A percentile compares a stretch with the other conserved stretches of the same genome.
Evolutionary conservation across 2,329 filamentous ascomycete genomes (phyloP).

Genomic region (Penicillium sp.): DNA sequence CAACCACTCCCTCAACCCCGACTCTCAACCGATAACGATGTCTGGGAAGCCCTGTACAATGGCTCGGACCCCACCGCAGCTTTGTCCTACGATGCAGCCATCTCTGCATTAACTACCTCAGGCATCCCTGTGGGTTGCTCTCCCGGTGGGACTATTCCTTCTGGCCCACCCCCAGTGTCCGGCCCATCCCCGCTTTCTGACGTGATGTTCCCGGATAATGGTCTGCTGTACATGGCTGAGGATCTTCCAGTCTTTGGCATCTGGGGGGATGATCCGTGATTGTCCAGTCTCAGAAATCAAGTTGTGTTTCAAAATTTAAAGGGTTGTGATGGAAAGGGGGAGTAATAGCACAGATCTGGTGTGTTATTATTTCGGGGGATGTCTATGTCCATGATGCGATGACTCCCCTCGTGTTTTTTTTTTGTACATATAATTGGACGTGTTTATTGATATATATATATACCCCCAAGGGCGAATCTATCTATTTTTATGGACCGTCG

Average conservation of each 20-base stretch:
- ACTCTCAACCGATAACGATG: conserved; percentile 19
- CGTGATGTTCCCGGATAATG: conserved; percentile 35
- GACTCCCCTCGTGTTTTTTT: neutral
- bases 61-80: conserved; percentile 16
- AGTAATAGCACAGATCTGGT: neutral
- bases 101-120: conserved; percentile 36
- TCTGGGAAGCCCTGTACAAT: conserved; percentile 34
- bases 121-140: conserved; percentile 36
- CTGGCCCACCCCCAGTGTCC: conserved; percentile 15
- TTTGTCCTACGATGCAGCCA: conserved; percentile 33
- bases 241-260: conserved; percentile 36
- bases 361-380: neutral
- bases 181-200: conserved; percentile 36
- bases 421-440: neutral
- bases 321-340: neutral
- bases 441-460: neutral
- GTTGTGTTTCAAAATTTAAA: neutral
- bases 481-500: neutral
- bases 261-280: conserved; percentile 30
- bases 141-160: conserved; percentile 30
- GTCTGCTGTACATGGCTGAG: conserved; percentile 37
- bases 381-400: neutral
- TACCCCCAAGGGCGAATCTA: neutral
- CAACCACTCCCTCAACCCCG: conserved; percentile 12
- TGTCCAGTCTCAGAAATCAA: neutral